These are phyloP conservation scores for Solioccasus polychromus DNA, from an alignment of 768 basidiomycete genomes.

Conservation along the genomic window DNA sequence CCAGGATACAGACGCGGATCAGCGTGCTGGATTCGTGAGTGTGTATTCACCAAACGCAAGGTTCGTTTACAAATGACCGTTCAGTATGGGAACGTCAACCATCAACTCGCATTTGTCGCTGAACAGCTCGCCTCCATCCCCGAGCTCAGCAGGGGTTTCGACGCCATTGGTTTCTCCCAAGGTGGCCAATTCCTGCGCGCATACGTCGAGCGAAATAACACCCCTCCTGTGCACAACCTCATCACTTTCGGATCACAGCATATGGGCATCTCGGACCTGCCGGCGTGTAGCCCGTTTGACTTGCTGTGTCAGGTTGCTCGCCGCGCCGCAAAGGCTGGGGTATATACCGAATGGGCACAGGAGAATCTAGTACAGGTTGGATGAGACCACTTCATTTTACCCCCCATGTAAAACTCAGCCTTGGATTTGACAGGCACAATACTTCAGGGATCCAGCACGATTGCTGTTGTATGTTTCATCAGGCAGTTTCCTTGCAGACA, in stretches of 20 bases:
- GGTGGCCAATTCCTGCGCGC: conserved; percentile 88
- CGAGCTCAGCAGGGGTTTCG: conserved; percentile 69
- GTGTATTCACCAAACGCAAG: neutral
- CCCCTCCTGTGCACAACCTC: conserved; percentile 73
- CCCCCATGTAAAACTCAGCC: conserved; percentile 1
- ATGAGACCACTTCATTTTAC: neutral
- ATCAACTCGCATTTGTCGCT: conserved; percentile 64
- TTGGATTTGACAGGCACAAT: conserved; percentile 62
- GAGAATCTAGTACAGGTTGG: conserved; percentile 67
- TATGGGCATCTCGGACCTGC: conserved; percentile 81
- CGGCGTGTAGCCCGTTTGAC: conserved; percentile 61
- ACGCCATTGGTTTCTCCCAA: conserved; percentile 88
- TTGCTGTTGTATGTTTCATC: conserved; percentile 54
- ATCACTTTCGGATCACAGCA: conserved; percentile 88
- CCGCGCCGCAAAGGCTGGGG: conserved; percentile 55
- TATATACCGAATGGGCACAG: conserved; percentile 78
- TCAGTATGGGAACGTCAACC: conserved; percentile 77
- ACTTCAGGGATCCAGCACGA: conserved; percentile 72
- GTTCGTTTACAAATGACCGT: conserved; percentile 1
- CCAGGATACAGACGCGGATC: conserved; percentile 58
- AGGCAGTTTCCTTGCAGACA: conserved; percentile 65
- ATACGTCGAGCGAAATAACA: conserved; percentile 74
- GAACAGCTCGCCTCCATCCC: conserved; percentile 61
- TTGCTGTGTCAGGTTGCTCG: conserved; percentile 68
- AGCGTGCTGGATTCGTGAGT: conserved; percentile 71